A percentile compares a stretch with the other conserved stretches of the same genome.
phyloP scores from a whole-genome alignment of 257 asterid genomes.

The Craterostigma plantagineum region DNA sequence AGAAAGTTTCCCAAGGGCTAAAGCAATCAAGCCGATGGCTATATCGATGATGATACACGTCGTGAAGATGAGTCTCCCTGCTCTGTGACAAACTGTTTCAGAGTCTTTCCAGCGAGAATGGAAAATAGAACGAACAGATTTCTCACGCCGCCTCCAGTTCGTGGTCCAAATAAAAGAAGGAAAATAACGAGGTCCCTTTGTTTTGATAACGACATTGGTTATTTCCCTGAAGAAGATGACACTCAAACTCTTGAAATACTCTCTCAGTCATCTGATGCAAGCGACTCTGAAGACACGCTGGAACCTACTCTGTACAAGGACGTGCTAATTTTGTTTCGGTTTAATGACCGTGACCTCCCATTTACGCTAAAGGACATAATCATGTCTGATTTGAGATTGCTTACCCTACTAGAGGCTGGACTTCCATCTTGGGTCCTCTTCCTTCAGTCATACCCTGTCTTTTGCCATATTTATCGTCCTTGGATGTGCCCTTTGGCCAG shows the following conservation, averaged over 20 bases:
- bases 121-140: constrained; percentile 14
- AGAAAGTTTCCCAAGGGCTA: constrained; percentile 24
- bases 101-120: constrained; percentile 20
- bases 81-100: constrained; percentile 26
- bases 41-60: constrained; percentile 4
- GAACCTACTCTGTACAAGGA: constrained; percentile 54
- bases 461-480: constrained; percentile 85
- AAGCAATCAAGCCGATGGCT: constrained; percentile 9
- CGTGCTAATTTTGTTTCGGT: constrained; percentile 57
- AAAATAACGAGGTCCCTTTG: constrained; percentile 31
- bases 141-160: constrained; percentile 47
- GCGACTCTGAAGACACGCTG: constrained; percentile 31
- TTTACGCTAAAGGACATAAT: constrained; percentile 56
- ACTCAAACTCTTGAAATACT: constrained; percentile 17
- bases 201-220: constrained; percentile 15
- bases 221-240: constrained; percentile 24
- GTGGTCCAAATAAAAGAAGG: constrained; percentile 57
- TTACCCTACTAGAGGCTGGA: constrained; percentile 81
- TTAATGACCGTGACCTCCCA: constrained; percentile 66
- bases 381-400: constrained; percentile 57
- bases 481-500: constrained; percentile 99
- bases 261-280: constrained; percentile 19
- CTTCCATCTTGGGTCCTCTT: constrained; percentile 97
- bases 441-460: constrained; percentile 89
- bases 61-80: constrained; percentile 32